Evolutionary conservation across 495 filamentous ascomycete genomes (phyloP).

Genomic region (Alectoria sarmentosa): DNA sequence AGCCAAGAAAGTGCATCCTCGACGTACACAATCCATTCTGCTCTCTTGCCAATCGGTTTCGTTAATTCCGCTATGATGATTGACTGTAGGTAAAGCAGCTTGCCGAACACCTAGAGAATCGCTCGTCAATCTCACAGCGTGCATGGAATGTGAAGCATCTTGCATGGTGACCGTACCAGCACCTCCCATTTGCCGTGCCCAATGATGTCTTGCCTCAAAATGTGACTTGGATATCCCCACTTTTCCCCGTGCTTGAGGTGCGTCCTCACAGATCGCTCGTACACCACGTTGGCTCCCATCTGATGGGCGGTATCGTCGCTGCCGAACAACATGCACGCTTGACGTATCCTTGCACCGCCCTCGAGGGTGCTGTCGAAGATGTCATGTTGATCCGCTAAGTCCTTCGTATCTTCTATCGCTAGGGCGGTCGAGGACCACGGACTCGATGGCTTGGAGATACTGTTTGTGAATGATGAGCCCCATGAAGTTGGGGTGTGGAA

Average conservation of each 20-base stretch:
- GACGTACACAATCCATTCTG: slow-evolving; percentile 45
- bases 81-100: slow-evolving; percentile 36
- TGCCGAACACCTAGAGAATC: slow-evolving; percentile 40
- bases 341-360: slow-evolving; percentile 14
- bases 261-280: slow-evolving; percentile 37
- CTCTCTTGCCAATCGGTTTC: slow-evolving; percentile 32
- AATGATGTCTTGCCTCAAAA: slow-evolving; percentile 34
- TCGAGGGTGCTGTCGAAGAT: slow-evolving; percentile 4
- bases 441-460: not conserved
- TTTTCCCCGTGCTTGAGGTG: slow-evolving; percentile 35
- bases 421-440: not conserved
- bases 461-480: not conserved
- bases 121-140: no score
- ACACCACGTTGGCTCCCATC: slow-evolving; percentile 27
- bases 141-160: no score
- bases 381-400: slow-evolving; percentile 6
- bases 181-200: no score
- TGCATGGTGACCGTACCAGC: no score
- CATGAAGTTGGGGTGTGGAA: not conserved
- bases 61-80: slow-evolving; percentile 38
- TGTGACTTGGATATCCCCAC: slow-evolving; percentile 36
- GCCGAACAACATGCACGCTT: slow-evolving; percentile 17
- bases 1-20: no score
- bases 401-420: not conserved
- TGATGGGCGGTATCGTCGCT: no score